Evolutionary conservation across 2,329 filamentous ascomycete species (phyloP).

Genomic region (Aspergillus awamori): DNA sequence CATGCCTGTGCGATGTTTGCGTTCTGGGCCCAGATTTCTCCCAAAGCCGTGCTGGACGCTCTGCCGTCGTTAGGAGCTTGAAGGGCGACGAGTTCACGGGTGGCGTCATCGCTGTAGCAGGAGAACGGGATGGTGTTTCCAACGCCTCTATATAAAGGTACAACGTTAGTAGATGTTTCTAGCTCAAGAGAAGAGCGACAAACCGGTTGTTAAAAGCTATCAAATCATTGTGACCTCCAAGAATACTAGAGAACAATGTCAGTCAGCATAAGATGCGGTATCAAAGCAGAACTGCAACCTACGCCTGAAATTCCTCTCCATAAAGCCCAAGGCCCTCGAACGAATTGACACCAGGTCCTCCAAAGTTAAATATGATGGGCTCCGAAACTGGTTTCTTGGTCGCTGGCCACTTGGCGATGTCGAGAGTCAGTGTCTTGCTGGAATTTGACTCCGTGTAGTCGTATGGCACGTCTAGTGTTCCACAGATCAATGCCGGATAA

Average conservation of each 20-base stretch:
- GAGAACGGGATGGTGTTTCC: constrained; percentile 12
- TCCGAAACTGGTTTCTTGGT: constrained; percentile 9
- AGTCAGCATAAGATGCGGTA: constrained; percentile 1
- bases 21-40: constrained; percentile 12
- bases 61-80: neutral
- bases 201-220: constrained; percentile 15
- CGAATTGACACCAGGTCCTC: constrained; percentile 9
- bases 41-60: neutral
- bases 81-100: neutral
- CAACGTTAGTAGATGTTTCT: too few relatives aligned
- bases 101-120: constrained; percentile 4
- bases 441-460: constrained; percentile 12
- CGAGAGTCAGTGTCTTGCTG: constrained; percentile 11
- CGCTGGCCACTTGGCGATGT: constrained; percentile 14
- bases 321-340: neutral
- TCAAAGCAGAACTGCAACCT: neutral
- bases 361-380: constrained; percentile 14
- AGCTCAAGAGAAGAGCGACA: too few relatives aligned
- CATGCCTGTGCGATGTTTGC: constrained; percentile 11
- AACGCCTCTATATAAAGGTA: constrained; percentile 1
- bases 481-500: constrained; percentile 2
- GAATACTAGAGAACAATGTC: constrained; percentile 4
- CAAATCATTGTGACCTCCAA: constrained; percentile 14
- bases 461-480: constrained; percentile 15
- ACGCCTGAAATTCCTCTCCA: neutral